Base-by-base conservation (phyloP, 23 red algal genomes). In the Gracilariopsis chorda region DNA sequence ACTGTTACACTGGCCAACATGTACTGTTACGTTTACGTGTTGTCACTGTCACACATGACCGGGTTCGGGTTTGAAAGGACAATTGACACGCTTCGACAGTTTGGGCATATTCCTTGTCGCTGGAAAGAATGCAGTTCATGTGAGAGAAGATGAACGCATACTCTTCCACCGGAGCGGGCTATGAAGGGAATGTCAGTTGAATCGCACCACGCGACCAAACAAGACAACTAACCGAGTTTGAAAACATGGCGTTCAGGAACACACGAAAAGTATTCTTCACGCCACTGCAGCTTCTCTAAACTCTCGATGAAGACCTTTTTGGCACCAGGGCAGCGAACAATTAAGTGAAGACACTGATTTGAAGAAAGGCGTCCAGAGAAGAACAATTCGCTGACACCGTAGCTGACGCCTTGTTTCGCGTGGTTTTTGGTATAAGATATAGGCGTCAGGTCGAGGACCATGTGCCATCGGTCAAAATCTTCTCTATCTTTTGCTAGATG, bases 11-110 rank as follows among this genome's bases (percentile, higher is more conserved):
- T 80, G 76, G 46, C 30, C 23, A 47, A 80, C 45, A 24, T 80
- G 42, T 80, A 80, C 35, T 28, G 76, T 28, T 80, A 55, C 49
- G 49, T 80, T 27, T 48, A 0, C 25, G 76, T 80, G 23, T 21
- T 80, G 21, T 28, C 55, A 32, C n/a, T 80, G 44, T 80, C 49
- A 24, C 76, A 56, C 34, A 27, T 51, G 20, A 80, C 76, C 9
- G 76, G 76, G n/a, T 1, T 51, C 11, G 1, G 76, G 24, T 80
- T 57, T 55, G 76, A 80, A 47, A 80, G 34, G 36, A 80, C 46
- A 53, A 49, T 56, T 7, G 46, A 41, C 21, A 28, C 55, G 37
- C 46, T 80, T 11, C 20, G 21, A 30, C 28, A 55, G 45, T 0
- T 80, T 47, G 44, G 44, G 21, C 44, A 1, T 47, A 55, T 0